Conservation (phyloP, 2,329 filamentous ascomycete genomes). For the Phaeoacremonium minimum region DNA sequence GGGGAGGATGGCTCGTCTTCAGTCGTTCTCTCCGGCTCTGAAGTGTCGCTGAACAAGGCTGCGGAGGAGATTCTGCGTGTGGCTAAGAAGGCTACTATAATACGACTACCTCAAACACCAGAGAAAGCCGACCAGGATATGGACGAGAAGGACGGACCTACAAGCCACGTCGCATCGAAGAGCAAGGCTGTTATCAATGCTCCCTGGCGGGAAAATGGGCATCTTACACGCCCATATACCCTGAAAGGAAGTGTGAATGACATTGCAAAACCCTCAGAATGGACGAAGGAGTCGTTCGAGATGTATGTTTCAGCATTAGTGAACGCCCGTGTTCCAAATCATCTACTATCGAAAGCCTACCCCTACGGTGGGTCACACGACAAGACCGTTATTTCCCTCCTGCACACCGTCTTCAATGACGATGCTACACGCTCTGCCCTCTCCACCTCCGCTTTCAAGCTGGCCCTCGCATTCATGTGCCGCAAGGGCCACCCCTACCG, state of each 20-base stretch:
- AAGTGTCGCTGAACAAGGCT: constrained; percentile 12
- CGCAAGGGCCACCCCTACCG: constrained; percentile 17
- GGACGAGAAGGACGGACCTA: not conserved
- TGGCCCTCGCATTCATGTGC: constrained; percentile 37
- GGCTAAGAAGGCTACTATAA: constrained; percentile 11
- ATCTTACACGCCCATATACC: constrained; percentile 4
- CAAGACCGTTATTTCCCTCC: constrained; percentile 29
- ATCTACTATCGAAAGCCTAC: constrained; percentile 29
- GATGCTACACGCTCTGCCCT: constrained; percentile 24
- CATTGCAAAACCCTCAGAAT: constrained; percentile 30
- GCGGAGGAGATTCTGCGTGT: constrained; percentile 15
- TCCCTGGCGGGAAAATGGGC: not conserved
- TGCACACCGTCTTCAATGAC: constrained; percentile 33
- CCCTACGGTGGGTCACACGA: constrained; percentile 25
- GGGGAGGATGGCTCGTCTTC: constrained; percentile 8
- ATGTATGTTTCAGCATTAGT: constrained; percentile 36
- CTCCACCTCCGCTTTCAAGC: constrained; percentile 34
- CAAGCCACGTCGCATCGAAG: not conserved
- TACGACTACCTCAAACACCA: constrained; percentile 4
- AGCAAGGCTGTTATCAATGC: not conserved
- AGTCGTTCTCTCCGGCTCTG: constrained; percentile 18
- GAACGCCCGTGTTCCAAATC: constrained; percentile 27
- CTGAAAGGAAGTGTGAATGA: constrained; percentile 27
- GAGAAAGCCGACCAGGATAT: constrained; percentile 6
- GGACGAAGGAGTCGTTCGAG: constrained; percentile 36